Conservation (phyloP, 345 rosid genomes). For the Salix suchowensis region DNA sequence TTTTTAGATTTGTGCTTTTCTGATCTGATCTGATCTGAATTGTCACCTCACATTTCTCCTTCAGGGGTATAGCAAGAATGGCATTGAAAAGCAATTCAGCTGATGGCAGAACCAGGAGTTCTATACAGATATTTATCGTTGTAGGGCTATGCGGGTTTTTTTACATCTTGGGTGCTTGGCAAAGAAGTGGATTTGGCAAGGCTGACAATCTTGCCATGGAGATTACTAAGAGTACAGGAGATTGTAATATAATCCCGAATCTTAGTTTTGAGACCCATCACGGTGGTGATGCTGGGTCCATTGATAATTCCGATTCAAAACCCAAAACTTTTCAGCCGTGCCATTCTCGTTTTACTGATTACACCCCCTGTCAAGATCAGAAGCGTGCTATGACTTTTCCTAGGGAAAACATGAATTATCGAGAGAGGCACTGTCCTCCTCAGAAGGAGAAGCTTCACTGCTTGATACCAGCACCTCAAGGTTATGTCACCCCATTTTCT, state of each 20-base stretch:
- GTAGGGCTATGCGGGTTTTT: constrained; percentile 84
- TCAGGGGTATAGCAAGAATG: constrained; percentile 35
- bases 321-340: constrained; percentile 66
- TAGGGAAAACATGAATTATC: constrained; percentile 79
- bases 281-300: constrained; percentile 47
- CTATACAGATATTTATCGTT: constrained; percentile 75
- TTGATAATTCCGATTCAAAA: constrained; percentile 47
- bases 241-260: constrained; percentile 68
- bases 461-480: constrained; percentile 85
- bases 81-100: constrained; percentile 63
- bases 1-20: not conserved
- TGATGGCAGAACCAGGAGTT: constrained; percentile 83
- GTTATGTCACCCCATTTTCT: constrained; percentile 91
- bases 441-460: constrained; percentile 72
- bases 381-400: constrained; percentile 96
- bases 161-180: constrained; percentile 96
- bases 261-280: constrained; percentile 91
- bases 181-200: constrained; percentile 93
- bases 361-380: constrained; percentile 98
- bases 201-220: constrained; percentile 91
- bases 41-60: not conserved
- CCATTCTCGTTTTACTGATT: constrained; percentile 57
- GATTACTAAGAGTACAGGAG: constrained; percentile 72
- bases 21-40: not conserved
- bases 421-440: constrained; percentile 89